Base-by-base conservation (phyloP, 441 rosid species). In the Sinapis alba region DNA sequence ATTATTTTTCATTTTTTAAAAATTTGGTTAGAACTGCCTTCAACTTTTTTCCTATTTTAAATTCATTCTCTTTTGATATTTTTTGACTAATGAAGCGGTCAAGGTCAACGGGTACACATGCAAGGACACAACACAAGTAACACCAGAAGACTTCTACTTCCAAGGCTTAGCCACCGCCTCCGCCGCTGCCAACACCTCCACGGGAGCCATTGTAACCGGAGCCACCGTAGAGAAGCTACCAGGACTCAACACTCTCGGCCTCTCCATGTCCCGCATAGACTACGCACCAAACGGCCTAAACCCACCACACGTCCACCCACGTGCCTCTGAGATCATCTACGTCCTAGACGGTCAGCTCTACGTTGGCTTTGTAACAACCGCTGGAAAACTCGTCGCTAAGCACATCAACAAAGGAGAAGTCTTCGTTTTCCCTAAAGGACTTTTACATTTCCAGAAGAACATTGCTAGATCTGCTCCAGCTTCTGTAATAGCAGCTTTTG, bases 301-400 rank as follows among this genome's bases (percentile, higher is more conserved):
- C 86, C 95, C 93, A 1, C 97, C 94, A 0, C 96, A 90, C 86
- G 74, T 86, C 0, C 97, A 92, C 80, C 97, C 96, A 32, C 86
- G 97, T 0, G 97, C 94, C 74, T 85, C 90, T 0, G 94, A 92
- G 65, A 58, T 92, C 21, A 62, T 84, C 41, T 92, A 79, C 43
- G 88, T 92, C 62, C 83, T 90, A 4, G 89, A 90, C 5, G 97
- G 97, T 47, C 83, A 83, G 71, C 74, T 92, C 67, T 86, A 84
- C 47, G 96, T 92, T 0, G 97, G 94, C 6, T 92, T 92, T 19
- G 83, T 92, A 41, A 92, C 96, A 51, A 88, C 92, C 20, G 53
- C 78, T 4, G 84, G 91, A 62, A 90, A 84, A 73, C 69, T 87
- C 68, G 18, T 87, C 23, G 76, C 86, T 0, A 92, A 83, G 64